phyloP scores from a whole-genome alignment of 805 yeast genomes.

The Wickerhamiella sorbophila region DNA sequence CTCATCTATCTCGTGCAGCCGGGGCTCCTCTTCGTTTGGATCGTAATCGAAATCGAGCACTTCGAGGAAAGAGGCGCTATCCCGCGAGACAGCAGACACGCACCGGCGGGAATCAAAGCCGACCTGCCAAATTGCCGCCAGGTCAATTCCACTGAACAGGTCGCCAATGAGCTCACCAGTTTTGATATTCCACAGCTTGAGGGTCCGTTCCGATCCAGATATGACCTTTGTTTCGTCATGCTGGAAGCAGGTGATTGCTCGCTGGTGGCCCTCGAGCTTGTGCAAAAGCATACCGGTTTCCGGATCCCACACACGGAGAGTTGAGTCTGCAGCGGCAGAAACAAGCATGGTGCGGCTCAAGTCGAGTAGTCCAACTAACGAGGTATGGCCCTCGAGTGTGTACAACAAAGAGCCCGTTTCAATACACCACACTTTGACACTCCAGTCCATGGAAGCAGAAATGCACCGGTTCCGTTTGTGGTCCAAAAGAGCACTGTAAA shows the following conservation, averaged over 20 bases:
- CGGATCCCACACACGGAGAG: slow-evolving; percentile 88
- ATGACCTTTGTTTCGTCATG: slow-evolving; percentile 73
- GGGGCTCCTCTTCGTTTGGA: slow-evolving; percentile 7
- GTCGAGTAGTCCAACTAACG: slow-evolving; percentile 76
- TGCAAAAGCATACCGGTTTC: slow-evolving; percentile 50
- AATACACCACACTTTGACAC: slow-evolving; percentile 82
- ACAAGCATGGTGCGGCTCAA: slow-evolving; percentile 64
- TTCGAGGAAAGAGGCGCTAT: slow-evolving; percentile 60
- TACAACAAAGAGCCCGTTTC: slow-evolving; percentile 55
- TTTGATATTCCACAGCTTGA: slow-evolving; percentile 64
- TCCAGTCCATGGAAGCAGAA: slow-evolving; percentile 82
- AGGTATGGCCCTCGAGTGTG: slow-evolving; percentile 74
- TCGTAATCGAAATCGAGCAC: slow-evolving; percentile 60
- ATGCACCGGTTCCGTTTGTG: slow-evolving; percentile 62
- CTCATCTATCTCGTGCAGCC: too few species aligned
- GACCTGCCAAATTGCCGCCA: slow-evolving; percentile 77
- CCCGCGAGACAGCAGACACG: slow-evolving; percentile 79
- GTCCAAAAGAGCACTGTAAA: slow-evolving; percentile 80
- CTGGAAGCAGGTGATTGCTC: slow-evolving; percentile 87
- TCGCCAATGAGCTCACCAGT: slow-evolving; percentile 64
- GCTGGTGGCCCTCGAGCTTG: slow-evolving; percentile 60
- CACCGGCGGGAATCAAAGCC: slow-evolving; percentile 71
- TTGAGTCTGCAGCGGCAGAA: slow-evolving; percentile 91
- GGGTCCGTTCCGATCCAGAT: slow-evolving; percentile 77
- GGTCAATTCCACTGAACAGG: slow-evolving; percentile 55